phyloP scores from a whole-genome alignment of 2,329 filamentous ascomycete genomes.

The Talaromyces rugulosus region DNA sequence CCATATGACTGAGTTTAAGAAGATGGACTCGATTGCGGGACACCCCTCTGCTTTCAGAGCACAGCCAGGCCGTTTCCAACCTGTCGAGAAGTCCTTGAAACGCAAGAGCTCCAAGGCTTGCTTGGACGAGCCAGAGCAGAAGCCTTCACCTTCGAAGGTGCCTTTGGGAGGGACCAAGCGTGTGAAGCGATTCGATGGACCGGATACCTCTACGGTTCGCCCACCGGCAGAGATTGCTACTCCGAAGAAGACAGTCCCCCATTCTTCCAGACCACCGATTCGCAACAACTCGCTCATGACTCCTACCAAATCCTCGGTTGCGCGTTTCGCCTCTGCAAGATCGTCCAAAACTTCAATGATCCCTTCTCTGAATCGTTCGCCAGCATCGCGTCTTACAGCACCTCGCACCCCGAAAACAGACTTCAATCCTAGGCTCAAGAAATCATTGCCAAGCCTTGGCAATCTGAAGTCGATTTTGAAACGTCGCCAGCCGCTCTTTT shows the following conservation, averaged over 20 bases:
- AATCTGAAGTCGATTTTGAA: constrained; percentile 62
- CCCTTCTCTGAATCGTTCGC: constrained; percentile 49
- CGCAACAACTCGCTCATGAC: constrained; percentile 61
- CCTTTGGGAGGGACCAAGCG: constrained; percentile 59
- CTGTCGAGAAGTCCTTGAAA: constrained; percentile 44
- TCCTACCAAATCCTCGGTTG: constrained; percentile 71
- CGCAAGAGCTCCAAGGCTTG: constrained; percentile 59
- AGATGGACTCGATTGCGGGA: constrained; percentile 93
- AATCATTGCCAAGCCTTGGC: constrained; percentile 47
- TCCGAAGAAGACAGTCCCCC: constrained; percentile 21
- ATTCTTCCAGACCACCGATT: constrained; percentile 29
- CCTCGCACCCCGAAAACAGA: constrained; percentile 42
- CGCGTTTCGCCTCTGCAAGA: constrained; percentile 56
- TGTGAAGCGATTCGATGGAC: constrained; percentile 60
- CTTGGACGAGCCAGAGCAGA: constrained; percentile 57
- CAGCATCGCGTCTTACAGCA: constrained; percentile 49
- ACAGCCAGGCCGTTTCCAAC: constrained; percentile 40
- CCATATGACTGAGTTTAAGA: constrained; percentile 86
- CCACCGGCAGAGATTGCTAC: constrained; percentile 17
- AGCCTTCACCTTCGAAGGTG: constrained; percentile 34
- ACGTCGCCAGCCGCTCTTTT: constrained; percentile 56
- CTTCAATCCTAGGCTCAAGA: constrained; percentile 43
- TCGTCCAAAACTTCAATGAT: constrained; percentile 52
- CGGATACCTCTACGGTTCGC: constrained; percentile 65
- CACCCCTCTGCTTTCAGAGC: constrained; percentile 71